phyloP scores from a whole-genome alignment of 805 yeast genomes.

The Wickerhamomyces bisporus region DNA sequence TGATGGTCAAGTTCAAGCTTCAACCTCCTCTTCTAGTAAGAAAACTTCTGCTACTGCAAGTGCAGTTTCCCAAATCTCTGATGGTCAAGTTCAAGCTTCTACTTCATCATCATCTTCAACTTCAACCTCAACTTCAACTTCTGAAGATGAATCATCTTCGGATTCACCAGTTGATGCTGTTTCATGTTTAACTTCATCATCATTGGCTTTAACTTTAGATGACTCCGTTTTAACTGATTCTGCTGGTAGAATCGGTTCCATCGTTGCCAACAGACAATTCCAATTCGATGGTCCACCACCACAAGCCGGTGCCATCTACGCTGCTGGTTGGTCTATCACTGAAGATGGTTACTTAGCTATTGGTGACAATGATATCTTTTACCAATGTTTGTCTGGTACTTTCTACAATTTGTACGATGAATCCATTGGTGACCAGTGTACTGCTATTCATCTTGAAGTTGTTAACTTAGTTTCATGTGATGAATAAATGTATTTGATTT shows the following conservation, averaged over 20 bases:
- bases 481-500: slow-evolving; percentile 1
- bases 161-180: slow-evolving; percentile 19
- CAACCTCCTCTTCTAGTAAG: slow-evolving; percentile 23
- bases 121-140: slow-evolving; percentile 12
- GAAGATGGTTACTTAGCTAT: slow-evolving; percentile 52
- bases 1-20: slow-evolving; percentile 20
- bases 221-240: slow-evolving; percentile 45
- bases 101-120: not conserved
- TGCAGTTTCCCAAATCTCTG: slow-evolving; percentile 30
- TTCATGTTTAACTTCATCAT: slow-evolving; percentile 38
- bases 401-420: slow-evolving; percentile 69
- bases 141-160: slow-evolving; percentile 15
- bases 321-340: slow-evolving; percentile 51
- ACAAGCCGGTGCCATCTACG: slow-evolving; percentile 62
- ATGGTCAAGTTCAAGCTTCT: slow-evolving; percentile 37
- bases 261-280: slow-evolving; percentile 72
- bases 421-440: slow-evolving; percentile 52
- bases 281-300: slow-evolving; percentile 80
- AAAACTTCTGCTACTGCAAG: slow-evolving; percentile 29
- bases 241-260: slow-evolving; percentile 60
- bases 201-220: slow-evolving; percentile 48
- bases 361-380: slow-evolving; percentile 52
- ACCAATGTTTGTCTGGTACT: slow-evolving; percentile 63
- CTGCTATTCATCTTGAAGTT: slow-evolving; percentile 47
- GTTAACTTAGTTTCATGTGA: slow-evolving; percentile 50